Percentiles rank a stretch among this genome's conserved stretches.
Conservation (phyloP, 2,329 filamentous ascomycete genomes). For the Nigrograna mackinnonii region DNA sequence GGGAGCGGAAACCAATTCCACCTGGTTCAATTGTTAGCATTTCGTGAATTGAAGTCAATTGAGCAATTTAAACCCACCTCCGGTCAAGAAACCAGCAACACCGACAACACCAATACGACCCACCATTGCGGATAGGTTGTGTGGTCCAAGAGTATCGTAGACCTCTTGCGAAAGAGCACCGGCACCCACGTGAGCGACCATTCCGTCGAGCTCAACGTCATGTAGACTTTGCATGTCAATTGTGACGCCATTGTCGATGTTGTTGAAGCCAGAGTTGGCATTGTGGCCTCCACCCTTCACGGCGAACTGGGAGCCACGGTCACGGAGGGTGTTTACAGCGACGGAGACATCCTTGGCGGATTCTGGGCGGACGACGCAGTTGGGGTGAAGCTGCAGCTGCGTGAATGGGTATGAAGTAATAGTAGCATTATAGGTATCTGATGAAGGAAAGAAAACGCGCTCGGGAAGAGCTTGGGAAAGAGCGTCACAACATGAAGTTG, state of each 20-base stretch:
- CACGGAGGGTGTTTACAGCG: conserved; percentile 4
- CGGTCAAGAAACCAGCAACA: conserved; percentile 30
- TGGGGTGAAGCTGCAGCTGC: background rate
- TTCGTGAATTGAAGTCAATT: too few relatives aligned
- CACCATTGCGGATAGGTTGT: conserved; percentile 20
- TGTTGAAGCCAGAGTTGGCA: conserved; percentile 36
- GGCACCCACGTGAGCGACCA: conserved; percentile 22
- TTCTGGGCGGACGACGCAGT: conserved; percentile 1
- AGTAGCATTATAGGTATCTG: background rate
- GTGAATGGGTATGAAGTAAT: conserved; percentile 1
- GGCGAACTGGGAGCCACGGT: conserved; percentile 37
- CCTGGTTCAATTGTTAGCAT: too few relatives aligned
- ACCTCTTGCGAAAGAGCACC: conserved; percentile 41
- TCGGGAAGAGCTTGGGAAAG: background rate
- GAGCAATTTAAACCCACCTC: too few relatives aligned
- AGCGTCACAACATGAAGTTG: too few relatives aligned
- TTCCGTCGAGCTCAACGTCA: conserved; percentile 15
- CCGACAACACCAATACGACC: conserved; percentile 32
- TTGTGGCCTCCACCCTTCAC: conserved; percentile 47
- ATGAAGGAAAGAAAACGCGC: background rate
- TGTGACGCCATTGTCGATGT: conserved; percentile 31
- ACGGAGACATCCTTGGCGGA: conserved; percentile 3
- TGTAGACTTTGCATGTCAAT: conserved; percentile 34
- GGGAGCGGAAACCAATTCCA: conserved; percentile 19
- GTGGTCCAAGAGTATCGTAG: conserved; percentile 28